Evolutionary conservation across 352 stramenopile genomes (phyloP), one percentile per base, ranked within the genome.

Genomic region (Pythium sp.): DNA sequence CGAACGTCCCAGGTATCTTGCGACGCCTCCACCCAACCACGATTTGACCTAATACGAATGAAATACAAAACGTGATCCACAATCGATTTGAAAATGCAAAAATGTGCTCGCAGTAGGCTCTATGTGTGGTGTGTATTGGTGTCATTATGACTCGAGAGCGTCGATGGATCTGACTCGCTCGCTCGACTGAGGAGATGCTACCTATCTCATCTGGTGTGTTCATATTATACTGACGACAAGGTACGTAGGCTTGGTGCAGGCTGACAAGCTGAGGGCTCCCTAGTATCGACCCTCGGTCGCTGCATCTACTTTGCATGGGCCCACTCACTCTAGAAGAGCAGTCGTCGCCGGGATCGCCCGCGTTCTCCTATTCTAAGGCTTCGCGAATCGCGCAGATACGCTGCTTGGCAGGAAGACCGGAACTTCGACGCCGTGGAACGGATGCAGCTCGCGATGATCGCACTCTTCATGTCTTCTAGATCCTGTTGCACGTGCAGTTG

Each of bases 281-380:
- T 20, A 22, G 28, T 28, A n/a, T 18, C 20, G 28, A 28, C 20
- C 7, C 43, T 65, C 15, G 24, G 6, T 6, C 20, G 47, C 28
- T 34, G 28, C 32, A 20, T 18, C 28, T 56, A 28, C 49, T 59
- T 41, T 3, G 9, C 26, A 0, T 43, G 22, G 26, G 9, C 36
- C 22, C 5, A 26, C 14, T 30, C 26, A 26, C 20, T 59, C 78
- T 68, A 84, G 76, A 86, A 84, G 15, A 76, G 63, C 64, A 82
- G 34, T 4, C 79, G 70, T 28, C 79, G 74, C 47, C 78, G 64
- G 4, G 74, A 74, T 18, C 72, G 76, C 14, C 67, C 58, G 2
- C 73, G 74, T 43, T 69, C 36, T 26, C 46, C 68, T 69, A 72
- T 57, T 18, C 66, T 51, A 65, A 63, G 24, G 11, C 14, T 32